phyloP scores from a whole-genome alignment of 208 protist species.

The Acanthamoeba lenticulata region DNA sequence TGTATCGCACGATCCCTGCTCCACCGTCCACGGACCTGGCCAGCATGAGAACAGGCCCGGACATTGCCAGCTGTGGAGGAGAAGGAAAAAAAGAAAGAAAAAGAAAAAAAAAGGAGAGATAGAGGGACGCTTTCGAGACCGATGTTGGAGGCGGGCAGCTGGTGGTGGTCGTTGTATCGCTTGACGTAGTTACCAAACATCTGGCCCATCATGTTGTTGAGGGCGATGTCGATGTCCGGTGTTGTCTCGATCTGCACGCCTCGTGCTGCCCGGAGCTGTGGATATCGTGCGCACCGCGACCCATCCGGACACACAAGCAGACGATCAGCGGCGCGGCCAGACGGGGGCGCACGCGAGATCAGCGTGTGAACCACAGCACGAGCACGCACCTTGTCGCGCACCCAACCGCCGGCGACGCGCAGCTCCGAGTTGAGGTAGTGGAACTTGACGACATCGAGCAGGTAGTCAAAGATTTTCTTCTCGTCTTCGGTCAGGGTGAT shows the following conservation, averaged over 20 bases:
- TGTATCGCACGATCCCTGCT: constrained; percentile 93
- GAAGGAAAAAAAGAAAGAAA: not conserved
- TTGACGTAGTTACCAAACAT: constrained; percentile 55
- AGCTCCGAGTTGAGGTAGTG: constrained; percentile 86
- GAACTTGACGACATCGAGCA: constrained; percentile 87
- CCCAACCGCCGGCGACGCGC: constrained; percentile 96
- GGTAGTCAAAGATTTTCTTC: constrained; percentile 89
- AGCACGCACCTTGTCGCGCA: constrained; percentile 89
- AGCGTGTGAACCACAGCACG: not conserved
- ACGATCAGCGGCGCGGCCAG: not conserved
- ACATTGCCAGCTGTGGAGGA: too few relatives aligned
- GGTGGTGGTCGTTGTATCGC: not conserved
- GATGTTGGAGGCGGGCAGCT: not conserved
- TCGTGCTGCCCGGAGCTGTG: constrained; percentile 79
- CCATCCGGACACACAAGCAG: too few relatives aligned
- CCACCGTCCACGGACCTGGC: too few relatives aligned
- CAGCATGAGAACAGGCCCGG: too few relatives aligned
- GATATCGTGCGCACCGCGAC: too few relatives aligned
- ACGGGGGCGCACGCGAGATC: not conserved
- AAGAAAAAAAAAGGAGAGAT: not conserved
- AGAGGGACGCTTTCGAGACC: not conserved
- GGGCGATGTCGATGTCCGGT: constrained; percentile 96
- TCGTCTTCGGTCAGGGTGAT: constrained; percentile 83
- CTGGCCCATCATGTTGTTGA: constrained; percentile 88
- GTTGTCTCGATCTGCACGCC: constrained; percentile 72